Evolutionary conservation across 805 yeast species (phyloP).

Genomic region (Torulaspora gathmanii): DNA sequence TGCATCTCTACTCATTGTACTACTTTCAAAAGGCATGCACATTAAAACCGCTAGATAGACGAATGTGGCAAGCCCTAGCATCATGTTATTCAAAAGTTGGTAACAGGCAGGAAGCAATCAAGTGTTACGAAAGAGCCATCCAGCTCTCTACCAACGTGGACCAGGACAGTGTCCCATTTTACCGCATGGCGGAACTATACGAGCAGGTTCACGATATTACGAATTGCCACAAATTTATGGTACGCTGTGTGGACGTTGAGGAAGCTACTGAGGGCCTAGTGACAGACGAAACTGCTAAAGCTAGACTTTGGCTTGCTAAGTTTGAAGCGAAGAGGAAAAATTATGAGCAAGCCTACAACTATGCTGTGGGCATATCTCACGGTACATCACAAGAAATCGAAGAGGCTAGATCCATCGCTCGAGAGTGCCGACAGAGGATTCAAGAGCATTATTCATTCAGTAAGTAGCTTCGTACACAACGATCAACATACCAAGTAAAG

Average conservation of each 20-base stretch:
- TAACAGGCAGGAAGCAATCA: slow-evolving; percentile 66
- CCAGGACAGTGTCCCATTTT: slow-evolving; percentile 49
- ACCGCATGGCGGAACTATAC: slow-evolving; percentile 62
- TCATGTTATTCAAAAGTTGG: slow-evolving; percentile 79
- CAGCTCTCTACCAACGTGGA: slow-evolving; percentile 48
- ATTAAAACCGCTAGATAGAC: slow-evolving; percentile 77
- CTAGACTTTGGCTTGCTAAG: slow-evolving; percentile 82
- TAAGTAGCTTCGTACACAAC: background rate
- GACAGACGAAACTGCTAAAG: slow-evolving; percentile 70
- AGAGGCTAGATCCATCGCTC: slow-evolving; percentile 78
- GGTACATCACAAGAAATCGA: slow-evolving; percentile 85
- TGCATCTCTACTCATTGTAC: slow-evolving; percentile 87
- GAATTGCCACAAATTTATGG: slow-evolving; percentile 59
- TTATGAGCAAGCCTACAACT: slow-evolving; percentile 64
- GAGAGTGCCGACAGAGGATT: slow-evolving; percentile 59
- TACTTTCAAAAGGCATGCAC: slow-evolving; percentile 90
- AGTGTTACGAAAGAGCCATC: slow-evolving; percentile 75
- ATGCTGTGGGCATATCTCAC: slow-evolving; percentile 63
- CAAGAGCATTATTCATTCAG: slow-evolving; percentile 7
- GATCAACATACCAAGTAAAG: background rate
- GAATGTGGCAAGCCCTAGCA: slow-evolving; percentile 97
- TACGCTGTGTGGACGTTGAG: slow-evolving; percentile 51
- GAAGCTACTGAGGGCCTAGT: slow-evolving; percentile 56
- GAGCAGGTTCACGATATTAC: slow-evolving; percentile 50
- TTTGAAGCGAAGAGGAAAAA: slow-evolving; percentile 52